Evolutionary conservation across 2,329 filamentous ascomycete species (phyloP), one percentile per base, ranked within the genome.

Genomic region (Aspergillus udagawae): DNA sequence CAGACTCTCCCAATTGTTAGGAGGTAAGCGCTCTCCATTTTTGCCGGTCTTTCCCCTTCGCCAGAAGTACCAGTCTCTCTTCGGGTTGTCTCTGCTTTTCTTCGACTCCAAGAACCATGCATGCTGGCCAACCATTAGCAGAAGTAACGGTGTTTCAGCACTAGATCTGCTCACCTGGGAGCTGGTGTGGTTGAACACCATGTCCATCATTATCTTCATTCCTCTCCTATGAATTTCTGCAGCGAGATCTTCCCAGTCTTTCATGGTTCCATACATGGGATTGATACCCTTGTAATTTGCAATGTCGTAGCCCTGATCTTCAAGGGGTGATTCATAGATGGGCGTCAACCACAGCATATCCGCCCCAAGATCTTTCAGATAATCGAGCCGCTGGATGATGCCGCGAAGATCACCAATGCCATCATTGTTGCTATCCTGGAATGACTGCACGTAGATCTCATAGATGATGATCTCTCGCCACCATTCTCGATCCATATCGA

Each of bases 1-100:
- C 75, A 79, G 84, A 77, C 72, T 82, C 62, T 73, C 88, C 85
- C 86, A 91, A 72, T 91, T 91, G 63, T 88, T 91, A 0, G 88
- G 88, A 0, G 87, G 84, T 55, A 85, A 77, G 2, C 84, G 80
- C 21, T 78, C 78, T 4, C 86, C 87, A 21, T 83, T 74, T 3
- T 62, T 64, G 2, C 74, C 75, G 56, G 80, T 77, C 50, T 71
- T 77, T 1, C 79, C 74, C 1, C 79, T 75, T 2, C 76, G 72
- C 82, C 82, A 84, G 64, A 83, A 79, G 62, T 83, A 84, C 81
- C 82, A 84, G 55, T 83, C 78, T 32, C 80, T 71, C 58, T 82
- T 83, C 0, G 75, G 68, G n/a, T 75, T 80, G n/a, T 71, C 67
- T 61, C 72, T 80, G 1, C 79, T 81, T 1, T 74, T 77, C 3